Evolutionary conservation across 2,329 filamentous ascomycete genomes (phyloP).

Genomic region (Ophiostoma montium): DNA sequence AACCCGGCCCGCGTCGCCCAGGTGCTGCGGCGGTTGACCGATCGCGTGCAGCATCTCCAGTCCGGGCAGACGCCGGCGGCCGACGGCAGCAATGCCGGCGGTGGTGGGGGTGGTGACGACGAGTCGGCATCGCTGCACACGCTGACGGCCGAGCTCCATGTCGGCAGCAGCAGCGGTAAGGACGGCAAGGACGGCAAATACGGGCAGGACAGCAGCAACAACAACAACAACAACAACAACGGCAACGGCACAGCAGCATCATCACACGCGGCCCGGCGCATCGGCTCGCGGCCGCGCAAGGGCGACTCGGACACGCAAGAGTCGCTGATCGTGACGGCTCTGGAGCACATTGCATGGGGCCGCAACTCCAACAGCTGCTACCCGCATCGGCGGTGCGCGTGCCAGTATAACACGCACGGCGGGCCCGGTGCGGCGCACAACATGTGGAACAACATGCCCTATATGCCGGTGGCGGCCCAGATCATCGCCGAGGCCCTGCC

Average conservation of each 20-base stretch:
- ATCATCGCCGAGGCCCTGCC: slow-evolving; percentile 8
- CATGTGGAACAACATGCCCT: slow-evolving; percentile 5
- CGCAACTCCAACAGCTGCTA: slow-evolving; percentile 20
- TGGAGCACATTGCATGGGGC: slow-evolving; percentile 25
- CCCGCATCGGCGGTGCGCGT: slow-evolving; percentile 13
- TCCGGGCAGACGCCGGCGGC: slow-evolving; percentile 4
- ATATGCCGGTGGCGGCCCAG: slow-evolving; percentile 5
- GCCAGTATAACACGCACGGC: slow-evolving; percentile 11
- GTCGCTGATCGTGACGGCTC: slow-evolving; percentile 19
- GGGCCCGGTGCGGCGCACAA: slow-evolving; percentile 4
- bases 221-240: neutral
- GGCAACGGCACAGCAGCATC: neutral
- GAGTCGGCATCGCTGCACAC: neutral
- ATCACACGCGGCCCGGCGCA: neutral
- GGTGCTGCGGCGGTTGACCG: slow-evolving; percentile 8
- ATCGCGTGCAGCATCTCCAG: slow-evolving; percentile 10
- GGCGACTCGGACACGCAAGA: slow-evolving; percentile 6
- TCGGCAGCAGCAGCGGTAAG: neutral
- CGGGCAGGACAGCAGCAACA: neutral
- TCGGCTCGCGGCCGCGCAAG: neutral
- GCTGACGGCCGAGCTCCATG: neutral
- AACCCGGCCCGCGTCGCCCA: neutral
- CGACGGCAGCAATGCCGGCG: neutral
- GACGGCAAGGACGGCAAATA: neutral
- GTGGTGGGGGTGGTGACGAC: too few relatives aligned